These are phyloP conservation scores for Arthroderma sp. DNA, from an alignment of 2,329 filamentous ascomycete species.

Conservation along the genomic window DNA sequence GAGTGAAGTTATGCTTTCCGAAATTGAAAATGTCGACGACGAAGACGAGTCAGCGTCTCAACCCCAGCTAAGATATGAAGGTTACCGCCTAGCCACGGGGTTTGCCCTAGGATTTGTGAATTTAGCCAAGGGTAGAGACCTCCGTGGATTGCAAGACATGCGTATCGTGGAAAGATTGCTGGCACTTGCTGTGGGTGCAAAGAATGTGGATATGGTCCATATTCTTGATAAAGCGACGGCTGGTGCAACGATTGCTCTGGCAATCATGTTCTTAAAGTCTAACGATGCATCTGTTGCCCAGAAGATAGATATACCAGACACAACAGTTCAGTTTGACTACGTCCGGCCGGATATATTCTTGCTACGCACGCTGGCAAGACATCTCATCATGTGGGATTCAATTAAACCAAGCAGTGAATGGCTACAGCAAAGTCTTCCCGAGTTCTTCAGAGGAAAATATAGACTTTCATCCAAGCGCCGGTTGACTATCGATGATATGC, in stretches of 20 bases:
- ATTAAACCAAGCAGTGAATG: conserved; percentile 63
- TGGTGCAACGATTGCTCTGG: conserved; percentile 79
- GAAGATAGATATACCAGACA: conserved; percentile 88
- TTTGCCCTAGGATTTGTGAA: conserved; percentile 93
- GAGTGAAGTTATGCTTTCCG: conserved; percentile 97
- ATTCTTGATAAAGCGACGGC: conserved; percentile 85
- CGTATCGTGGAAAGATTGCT: conserved; percentile 78
- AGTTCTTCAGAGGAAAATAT: conserved; percentile 50
- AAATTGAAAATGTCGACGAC: conserved; percentile 78
- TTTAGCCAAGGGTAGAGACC: conserved; percentile 73
- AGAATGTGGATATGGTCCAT: conserved; percentile 84
- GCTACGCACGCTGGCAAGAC: conserved; percentile 73
- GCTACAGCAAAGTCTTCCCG: conserved; percentile 62
- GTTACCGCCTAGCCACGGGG: conserved; percentile 88
- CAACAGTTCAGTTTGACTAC: conserved; percentile 84
- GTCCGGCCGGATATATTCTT: conserved; percentile 87
- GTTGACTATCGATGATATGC: conserved; percentile 69
- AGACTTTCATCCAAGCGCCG: conserved; percentile 46
- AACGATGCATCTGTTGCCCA: conserved; percentile 74
- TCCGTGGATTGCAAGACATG: conserved; percentile 88
- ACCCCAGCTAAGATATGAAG: conserved; percentile 77
- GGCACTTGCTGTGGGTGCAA: conserved; percentile 70
- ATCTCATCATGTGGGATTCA: conserved; percentile 83
- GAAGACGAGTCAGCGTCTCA: conserved; percentile 56
- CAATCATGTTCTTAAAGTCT: conserved; percentile 94